These are phyloP conservation scores for Erythrophleum ivorense DNA, from an alignment of 331 rosid species.

Conservation along the genomic window DNA sequence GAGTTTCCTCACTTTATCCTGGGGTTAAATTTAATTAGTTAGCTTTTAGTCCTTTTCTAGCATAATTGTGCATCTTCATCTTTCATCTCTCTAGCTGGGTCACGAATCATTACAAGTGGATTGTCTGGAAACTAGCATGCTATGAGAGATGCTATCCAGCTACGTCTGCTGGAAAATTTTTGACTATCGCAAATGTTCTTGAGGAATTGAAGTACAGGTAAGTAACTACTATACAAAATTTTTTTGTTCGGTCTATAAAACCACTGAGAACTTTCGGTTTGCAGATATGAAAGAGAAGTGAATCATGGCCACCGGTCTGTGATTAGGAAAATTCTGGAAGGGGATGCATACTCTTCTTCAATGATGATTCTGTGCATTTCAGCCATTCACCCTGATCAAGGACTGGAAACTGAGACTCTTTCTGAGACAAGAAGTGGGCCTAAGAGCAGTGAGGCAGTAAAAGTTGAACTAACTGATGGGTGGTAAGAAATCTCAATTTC, in stretches of 20 bases:
- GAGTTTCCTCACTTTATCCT: slow-evolving; percentile 27
- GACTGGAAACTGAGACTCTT: slow-evolving; percentile 45
- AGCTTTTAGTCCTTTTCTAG: slow-evolving; percentile 18
- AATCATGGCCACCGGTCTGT: slow-evolving; percentile 88
- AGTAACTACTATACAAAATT: slow-evolving; percentile 27
- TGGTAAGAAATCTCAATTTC: slow-evolving; percentile 43
- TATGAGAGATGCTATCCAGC: slow-evolving; percentile 73
- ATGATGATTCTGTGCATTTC: slow-evolving; percentile 88
- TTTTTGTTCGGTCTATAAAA: slow-evolving; percentile 33
- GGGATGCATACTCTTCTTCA: slow-evolving; percentile 81
- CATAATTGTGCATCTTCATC: slow-evolving; percentile 33
- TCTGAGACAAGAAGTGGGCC: slow-evolving; percentile 36
- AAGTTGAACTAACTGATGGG: slow-evolving; percentile 83
- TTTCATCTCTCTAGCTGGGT: slow-evolving; percentile 74
- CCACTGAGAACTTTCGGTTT: slow-evolving; percentile 28
- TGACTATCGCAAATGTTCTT: slow-evolving; percentile 71
- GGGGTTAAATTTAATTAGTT: slow-evolving; percentile 23
- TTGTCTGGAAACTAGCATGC: slow-evolving; percentile 92
- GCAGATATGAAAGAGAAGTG: slow-evolving; percentile 93
- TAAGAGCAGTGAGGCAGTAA: slow-evolving; percentile 49
- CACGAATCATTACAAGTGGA: slow-evolving; percentile 88
- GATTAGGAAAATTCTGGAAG: slow-evolving; percentile 86
- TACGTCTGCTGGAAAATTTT: slow-evolving; percentile 56
- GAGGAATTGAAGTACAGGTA: slow-evolving; percentile 97
- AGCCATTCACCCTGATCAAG: slow-evolving; percentile 55